Evolutionary conservation across 2,329 filamentous ascomycete species (phyloP).

Genomic region (Claviceps purpurea): DNA sequence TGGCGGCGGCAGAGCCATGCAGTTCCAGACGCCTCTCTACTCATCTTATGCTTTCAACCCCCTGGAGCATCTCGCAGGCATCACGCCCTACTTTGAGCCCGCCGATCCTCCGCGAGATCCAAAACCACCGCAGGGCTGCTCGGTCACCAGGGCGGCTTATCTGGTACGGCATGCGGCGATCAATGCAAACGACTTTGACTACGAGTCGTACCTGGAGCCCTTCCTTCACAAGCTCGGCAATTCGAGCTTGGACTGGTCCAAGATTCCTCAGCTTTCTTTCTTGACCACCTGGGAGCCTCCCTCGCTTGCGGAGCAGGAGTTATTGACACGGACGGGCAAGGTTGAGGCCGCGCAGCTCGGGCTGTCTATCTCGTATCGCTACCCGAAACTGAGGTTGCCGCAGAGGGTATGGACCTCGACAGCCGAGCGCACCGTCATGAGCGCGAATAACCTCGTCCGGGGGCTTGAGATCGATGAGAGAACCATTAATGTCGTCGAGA

Average conservation of each 20-base stretch:
- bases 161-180: conserved; percentile 46
- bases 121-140: conserved; percentile 34
- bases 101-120: conserved; percentile 26
- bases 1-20: conserved; percentile 1
- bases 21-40: conserved; percentile 19
- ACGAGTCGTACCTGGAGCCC: conserved; percentile 41
- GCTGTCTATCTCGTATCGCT: conserved; percentile 40
- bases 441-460: conserved; percentile 42
- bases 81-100: conserved; percentile 43
- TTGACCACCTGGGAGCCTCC: conserved; percentile 43
- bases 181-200: conserved; percentile 46
- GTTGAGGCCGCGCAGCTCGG: conserved; percentile 47
- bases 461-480: conserved; percentile 40
- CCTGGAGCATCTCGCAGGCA: conserved; percentile 40
- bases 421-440: conserved; percentile 46
- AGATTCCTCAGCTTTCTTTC: conserved; percentile 41
- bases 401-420: conserved; percentile 48
- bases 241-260: conserved; percentile 43
- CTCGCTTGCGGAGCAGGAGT: conserved; percentile 40
- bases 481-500: conserved; percentile 37
- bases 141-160: conserved; percentile 37
- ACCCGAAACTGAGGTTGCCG: conserved; percentile 39
- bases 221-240: conserved; percentile 46
- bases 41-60: conserved; percentile 38
- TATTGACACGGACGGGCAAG: conserved; percentile 47